Base-by-base conservation (phyloP, 1,139 yeast species). In the Protomyces arabidopsidicola region DNA sequence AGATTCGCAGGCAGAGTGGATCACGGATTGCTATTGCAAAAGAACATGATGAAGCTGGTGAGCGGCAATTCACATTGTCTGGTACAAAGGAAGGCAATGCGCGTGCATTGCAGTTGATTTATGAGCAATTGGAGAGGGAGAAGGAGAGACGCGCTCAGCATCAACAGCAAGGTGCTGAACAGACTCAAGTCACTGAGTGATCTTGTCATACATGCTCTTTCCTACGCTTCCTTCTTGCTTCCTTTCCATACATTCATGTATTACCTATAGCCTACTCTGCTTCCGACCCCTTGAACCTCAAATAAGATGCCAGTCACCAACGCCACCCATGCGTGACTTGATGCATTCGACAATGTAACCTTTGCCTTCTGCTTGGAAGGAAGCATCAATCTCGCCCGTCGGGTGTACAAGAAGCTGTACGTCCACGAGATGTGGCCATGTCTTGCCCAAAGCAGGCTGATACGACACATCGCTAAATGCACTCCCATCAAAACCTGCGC, bases 1-100 rank as follows among this genome's bases (percentile, higher is more conserved):
- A 91, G 65, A 88, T 90, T 63, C 82, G 97, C 70, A 84, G 87
- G 71, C 82, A 82, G 53, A 84, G 91, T 65, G 93, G 93, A 48
- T 93, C 96, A 36, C 82, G 84, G 61, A 90, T 90, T 72, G 84
- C 86, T 10, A 89, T 90, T 68, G 87, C 90, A 59, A 84, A 86
- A 68, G 87, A 85, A 70, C 83, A 85, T 59, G 85, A 85, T 69
- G 76, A 75, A 57, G 85, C 83, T 53, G 78, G 82, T 66, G 87
- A 86, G 72, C 80, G 97, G 70, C 77, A 81, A 54, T 89, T 90
- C 74, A 87, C 93, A 36, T 82, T 90, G 66, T 77, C 82, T 53
- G 96, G 97, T 58, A 76, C 85, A 52, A 75, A 82, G 39, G 79
- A 78, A 65, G 82, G 87, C 51, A 86, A 85, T 66, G 90, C 86